Percentiles rank a stretch among this genome's conserved stretches.
These are phyloP conservation scores for Triticum turgidum DNA, from an alignment of 176 grass and related monocot species.

Conservation along the genomic window DNA sequence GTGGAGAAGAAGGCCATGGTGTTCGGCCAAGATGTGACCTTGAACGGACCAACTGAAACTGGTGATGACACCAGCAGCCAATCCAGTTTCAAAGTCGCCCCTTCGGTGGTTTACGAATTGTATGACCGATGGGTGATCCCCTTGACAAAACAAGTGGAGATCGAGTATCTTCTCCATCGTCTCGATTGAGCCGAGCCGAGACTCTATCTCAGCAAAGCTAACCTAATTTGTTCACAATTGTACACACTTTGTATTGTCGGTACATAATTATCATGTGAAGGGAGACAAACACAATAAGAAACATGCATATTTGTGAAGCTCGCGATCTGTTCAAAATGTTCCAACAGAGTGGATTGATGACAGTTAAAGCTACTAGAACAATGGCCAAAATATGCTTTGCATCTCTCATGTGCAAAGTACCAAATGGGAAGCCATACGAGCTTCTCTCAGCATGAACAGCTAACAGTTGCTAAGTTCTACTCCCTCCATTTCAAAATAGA, in stretches of 20 bases:
- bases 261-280: not conserved
- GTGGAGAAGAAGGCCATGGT: slow-evolving; percentile 70
- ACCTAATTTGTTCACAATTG: slow-evolving; percentile 26
- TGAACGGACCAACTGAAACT: slow-evolving; percentile 41
- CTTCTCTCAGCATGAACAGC: not conserved
- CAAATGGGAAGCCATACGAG: not conserved
- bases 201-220: not conserved
- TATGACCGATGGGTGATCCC: slow-evolving; percentile 92
- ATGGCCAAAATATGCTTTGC: not conserved
- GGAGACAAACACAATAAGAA: slow-evolving; percentile 15
- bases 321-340: not conserved
- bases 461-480: not conserved
- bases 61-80: slow-evolving; percentile 25
- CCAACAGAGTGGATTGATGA: not conserved
- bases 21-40: slow-evolving; percentile 69
- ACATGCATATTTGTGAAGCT: not conserved
- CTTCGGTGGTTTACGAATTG: slow-evolving; percentile 47
- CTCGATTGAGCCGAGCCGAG: slow-evolving; percentile 53
- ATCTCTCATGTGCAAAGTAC: not conserved
- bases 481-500: too few species aligned
- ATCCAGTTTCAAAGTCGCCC: slow-evolving; percentile 58
- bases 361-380: not conserved
- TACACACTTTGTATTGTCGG: not conserved
- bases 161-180: slow-evolving; percentile 79
- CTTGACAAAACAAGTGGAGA: slow-evolving; percentile 73